Percentiles rank a stretch among this genome's conserved stretches.
These are phyloP conservation scores for Phytophthora sansomeana DNA, from an alignment of 352 stramenopile species.

Conservation along the genomic window DNA sequence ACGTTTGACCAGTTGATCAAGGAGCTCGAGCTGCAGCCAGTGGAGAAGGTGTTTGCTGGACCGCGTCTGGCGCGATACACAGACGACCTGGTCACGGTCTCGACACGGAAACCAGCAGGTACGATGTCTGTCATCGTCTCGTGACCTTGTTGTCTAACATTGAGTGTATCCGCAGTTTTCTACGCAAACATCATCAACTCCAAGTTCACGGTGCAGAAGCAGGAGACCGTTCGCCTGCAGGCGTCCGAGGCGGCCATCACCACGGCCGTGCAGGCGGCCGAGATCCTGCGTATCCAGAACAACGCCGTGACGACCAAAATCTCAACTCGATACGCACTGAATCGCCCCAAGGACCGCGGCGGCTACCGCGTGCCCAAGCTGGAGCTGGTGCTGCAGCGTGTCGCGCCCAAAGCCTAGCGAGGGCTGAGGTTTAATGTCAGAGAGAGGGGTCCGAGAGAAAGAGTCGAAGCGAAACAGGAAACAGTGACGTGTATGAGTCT, in stretches of 20 bases:
- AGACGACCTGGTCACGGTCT: slow-evolving; percentile 80
- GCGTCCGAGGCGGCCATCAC: slow-evolving; percentile 75
- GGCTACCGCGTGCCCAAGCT: slow-evolving; percentile 76
- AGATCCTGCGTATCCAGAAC: slow-evolving; percentile 76
- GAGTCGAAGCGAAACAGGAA: slow-evolving; percentile 32
- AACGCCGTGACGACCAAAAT: slow-evolving; percentile 69
- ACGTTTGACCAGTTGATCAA: slow-evolving; percentile 50
- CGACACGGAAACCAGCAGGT: slow-evolving; percentile 75
- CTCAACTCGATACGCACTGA: slow-evolving; percentile 70
- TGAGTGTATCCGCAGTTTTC: slow-evolving; percentile 51
- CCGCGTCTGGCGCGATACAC: slow-evolving; percentile 72
- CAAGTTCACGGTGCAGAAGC: slow-evolving; percentile 80
- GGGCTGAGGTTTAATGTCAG: background rate
- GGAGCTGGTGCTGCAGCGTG: slow-evolving; percentile 67
- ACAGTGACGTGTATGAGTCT: slow-evolving; percentile 35
- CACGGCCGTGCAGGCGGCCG: slow-evolving; percentile 72
- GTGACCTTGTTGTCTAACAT: background rate
- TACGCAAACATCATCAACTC: slow-evolving; percentile 85
- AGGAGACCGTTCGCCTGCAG: slow-evolving; percentile 68
- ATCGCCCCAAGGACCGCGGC: slow-evolving; percentile 56
- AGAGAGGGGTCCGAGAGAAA: background rate
- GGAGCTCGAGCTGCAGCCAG: slow-evolving; percentile 54
- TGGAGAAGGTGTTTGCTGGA: slow-evolving; percentile 52
- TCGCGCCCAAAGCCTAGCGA: slow-evolving; percentile 43
- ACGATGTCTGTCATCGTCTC: slow-evolving; percentile 7